A percentile compares a stretch with the other conserved stretches of the same genome.
Conservation (phyloP, 176 grass and related monocot genomes). For the Canna indica region DNA sequence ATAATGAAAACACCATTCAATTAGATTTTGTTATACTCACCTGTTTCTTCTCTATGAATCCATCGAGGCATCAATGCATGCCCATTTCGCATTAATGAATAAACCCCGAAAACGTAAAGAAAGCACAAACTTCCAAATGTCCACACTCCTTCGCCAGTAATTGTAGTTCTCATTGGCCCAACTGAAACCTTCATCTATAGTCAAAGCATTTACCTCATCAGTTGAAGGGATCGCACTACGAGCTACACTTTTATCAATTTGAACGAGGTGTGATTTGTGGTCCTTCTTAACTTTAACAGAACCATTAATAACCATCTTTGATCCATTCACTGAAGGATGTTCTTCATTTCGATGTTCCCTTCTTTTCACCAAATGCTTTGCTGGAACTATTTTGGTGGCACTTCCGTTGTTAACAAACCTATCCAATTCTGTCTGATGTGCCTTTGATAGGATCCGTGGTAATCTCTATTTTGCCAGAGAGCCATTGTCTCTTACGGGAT, state of each 20-base stretch:
- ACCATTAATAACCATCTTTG: constrained; percentile 30
- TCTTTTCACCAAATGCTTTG: constrained; percentile 40
- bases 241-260: constrained; percentile 32
- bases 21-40: constrained; percentile 15
- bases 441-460: constrained; percentile 32
- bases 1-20: too few species aligned
- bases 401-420: constrained; percentile 47
- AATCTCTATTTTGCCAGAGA: constrained; percentile 18
- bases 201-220: constrained; percentile 66
- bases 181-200: constrained; percentile 84
- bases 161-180: constrained; percentile 91
- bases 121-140: constrained; percentile 92
- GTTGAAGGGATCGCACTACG: constrained; percentile 33
- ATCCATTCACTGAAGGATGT: constrained; percentile 31
- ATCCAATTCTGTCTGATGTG: constrained; percentile 29
- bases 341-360: constrained; percentile 21
- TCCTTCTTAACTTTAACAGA: constrained; percentile 50
- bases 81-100: constrained; percentile 78
- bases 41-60: constrained; percentile 84
- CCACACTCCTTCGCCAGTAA: constrained; percentile 59
- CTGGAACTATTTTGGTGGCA: constrained; percentile 61
- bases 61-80: constrained; percentile 56
- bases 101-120: constrained; percentile 52
- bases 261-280: constrained; percentile 34
- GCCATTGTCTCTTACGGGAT: constrained; percentile 18